Conservation (phyloP, 345 rosid species). For the Rubroshorea leprosula region DNA sequence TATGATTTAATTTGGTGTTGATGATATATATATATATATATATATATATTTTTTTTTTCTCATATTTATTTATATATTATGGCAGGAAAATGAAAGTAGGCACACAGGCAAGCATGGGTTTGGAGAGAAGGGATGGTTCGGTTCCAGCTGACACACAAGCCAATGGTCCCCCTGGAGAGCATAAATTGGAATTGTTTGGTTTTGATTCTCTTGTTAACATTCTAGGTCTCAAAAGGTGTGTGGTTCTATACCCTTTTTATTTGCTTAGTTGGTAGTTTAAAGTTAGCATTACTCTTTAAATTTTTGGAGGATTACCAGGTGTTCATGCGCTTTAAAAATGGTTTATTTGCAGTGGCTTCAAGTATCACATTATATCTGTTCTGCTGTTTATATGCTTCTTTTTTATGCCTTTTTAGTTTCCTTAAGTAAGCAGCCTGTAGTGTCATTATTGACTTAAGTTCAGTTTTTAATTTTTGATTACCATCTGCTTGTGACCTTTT, state of each 20-base stretch:
- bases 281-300: no score
- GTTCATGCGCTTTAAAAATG: neutral
- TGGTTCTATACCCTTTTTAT: neutral
- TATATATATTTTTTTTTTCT: no score
- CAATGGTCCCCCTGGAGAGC: conserved; percentile 62
- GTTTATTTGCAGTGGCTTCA: neutral
- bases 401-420: conserved; percentile 16
- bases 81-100: conserved; percentile 52
- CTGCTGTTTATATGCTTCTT: neutral
- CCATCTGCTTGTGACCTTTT: conserved; percentile 23
- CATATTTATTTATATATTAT: conserved; percentile 19
- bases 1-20: neutral
- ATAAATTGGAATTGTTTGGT: conserved; percentile 93
- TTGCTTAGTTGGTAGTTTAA: no score
- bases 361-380: conserved; percentile 3
- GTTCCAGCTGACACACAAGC: conserved; percentile 34
- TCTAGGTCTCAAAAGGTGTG: conserved; percentile 94
- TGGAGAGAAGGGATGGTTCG: conserved; percentile 29
- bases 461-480: conserved; percentile 9
- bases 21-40: no score
- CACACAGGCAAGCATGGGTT: conserved; percentile 21
- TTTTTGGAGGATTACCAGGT: no score
- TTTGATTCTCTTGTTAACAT: conserved; percentile 97
- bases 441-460: conserved; percentile 17
- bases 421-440: conserved; percentile 1